Evolutionary conservation across 192 early-diverging fungal species (phyloP).

Genomic region (Dimargaris cristalligena): DNA sequence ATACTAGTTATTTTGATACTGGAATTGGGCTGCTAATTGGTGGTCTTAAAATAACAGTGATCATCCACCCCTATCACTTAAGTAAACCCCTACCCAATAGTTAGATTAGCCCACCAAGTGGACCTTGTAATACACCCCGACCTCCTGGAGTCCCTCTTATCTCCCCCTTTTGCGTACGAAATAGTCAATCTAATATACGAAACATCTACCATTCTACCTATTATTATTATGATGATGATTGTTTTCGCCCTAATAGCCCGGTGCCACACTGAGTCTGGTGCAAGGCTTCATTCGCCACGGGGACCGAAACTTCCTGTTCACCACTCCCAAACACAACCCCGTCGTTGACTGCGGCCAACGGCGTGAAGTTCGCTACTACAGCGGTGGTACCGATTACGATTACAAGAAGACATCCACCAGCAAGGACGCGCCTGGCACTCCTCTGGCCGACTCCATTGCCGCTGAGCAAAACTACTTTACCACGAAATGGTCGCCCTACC

Average conservation of each 20-base stretch:
- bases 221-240: neutral
- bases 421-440: neutral
- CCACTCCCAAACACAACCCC: constrained; percentile 20
- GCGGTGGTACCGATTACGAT: neutral
- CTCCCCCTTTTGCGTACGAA: neutral
- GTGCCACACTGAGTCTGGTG: constrained; percentile 31
- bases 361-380: constrained; percentile 6
- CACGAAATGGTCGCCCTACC: neutral
- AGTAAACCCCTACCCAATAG: neutral
- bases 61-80: neutral
- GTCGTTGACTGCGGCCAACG: constrained; percentile 20
- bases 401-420: neutral
- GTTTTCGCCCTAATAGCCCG: neutral
- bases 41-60: neutral
- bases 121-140: too few relatives aligned
- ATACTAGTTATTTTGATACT: neutral
- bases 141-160: neutral
- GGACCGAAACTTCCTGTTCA: constrained; percentile 26
- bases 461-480: neutral
- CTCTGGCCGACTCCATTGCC: neutral
- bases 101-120: neutral
- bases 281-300: constrained; percentile 40
- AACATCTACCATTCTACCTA: neutral
- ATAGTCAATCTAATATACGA: neutral
- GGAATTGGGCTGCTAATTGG: neutral